Evolutionary conservation across 2,329 filamentous ascomycete species (phyloP).

Genomic region (Paecilomyces formosus): DNA sequence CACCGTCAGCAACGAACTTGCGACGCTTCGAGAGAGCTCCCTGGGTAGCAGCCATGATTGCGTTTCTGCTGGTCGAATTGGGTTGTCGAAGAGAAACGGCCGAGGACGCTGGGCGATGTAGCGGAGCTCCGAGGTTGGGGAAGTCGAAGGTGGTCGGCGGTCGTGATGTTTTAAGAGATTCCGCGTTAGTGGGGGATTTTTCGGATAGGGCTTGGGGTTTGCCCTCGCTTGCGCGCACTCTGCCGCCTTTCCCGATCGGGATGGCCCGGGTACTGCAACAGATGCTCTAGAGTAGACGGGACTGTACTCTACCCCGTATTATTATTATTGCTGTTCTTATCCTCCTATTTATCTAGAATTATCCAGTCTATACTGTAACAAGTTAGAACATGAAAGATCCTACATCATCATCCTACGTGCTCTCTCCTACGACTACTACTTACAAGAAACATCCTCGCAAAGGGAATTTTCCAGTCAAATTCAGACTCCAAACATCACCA

Average conservation of each 20-base stretch:
- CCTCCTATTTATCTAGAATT: background rate
- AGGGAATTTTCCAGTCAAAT: background rate
- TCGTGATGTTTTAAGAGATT: slow-evolving; percentile 23
- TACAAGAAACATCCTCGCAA: background rate
- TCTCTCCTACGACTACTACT: background rate
- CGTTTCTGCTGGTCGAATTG: slow-evolving; percentile 26
- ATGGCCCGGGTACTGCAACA: background rate
- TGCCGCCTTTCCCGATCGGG: slow-evolving; percentile 15
- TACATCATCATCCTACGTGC: no score
- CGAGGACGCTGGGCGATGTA: slow-evolving; percentile 17
- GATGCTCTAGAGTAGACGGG: background rate
- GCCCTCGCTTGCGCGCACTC: slow-evolving; percentile 26
- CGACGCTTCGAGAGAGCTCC: slow-evolving; percentile 47
- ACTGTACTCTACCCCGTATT: background rate
- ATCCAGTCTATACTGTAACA: background rate
- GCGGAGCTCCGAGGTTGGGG: slow-evolving; percentile 18
- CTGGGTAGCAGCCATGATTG: slow-evolving; percentile 45
- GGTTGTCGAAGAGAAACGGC: slow-evolving; percentile 23
- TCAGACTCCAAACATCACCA: background rate
- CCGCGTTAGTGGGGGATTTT: slow-evolving; percentile 34
- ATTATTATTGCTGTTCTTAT: background rate
- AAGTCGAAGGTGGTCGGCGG: slow-evolving; percentile 18
- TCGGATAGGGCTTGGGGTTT: slow-evolving; percentile 31
- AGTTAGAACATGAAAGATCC: no score
- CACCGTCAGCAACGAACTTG: slow-evolving; percentile 92